Percentiles rank a stretch among this genome's conserved stretches.
phyloP scores from a whole-genome alignment of 345 rosid genomes.

The Hibiscus syriacus region DNA sequence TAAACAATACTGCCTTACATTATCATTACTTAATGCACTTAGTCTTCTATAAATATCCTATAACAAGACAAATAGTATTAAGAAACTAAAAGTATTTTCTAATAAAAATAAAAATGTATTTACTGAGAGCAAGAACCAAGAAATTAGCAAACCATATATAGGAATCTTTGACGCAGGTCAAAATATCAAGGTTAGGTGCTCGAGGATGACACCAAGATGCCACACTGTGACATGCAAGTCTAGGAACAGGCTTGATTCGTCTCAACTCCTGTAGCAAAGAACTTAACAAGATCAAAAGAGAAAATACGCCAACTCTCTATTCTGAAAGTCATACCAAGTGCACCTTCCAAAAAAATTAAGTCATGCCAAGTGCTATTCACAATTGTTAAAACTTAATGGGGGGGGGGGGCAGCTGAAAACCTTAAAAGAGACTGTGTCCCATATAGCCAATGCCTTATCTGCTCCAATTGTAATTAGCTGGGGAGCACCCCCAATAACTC shows the following conservation, averaged over 20 bases:
- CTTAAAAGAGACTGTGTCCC: constrained; percentile 99
- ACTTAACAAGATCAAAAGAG: constrained; percentile 11
- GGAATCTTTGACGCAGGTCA: constrained; percentile 96
- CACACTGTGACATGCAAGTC: constrained; percentile 91
- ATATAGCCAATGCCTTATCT: constrained; percentile 93
- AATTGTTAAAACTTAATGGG: not conserved
- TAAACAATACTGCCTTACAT: constrained; percentile 3
- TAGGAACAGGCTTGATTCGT: constrained; percentile 94
- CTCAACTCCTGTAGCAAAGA: constrained; percentile 68
- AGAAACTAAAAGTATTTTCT: not conserved
- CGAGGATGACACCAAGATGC: constrained; percentile 99
- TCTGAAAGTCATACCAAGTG: not conserved
- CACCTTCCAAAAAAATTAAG: too few species aligned
- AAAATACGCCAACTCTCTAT: constrained; percentile 6
- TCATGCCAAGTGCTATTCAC: not conserved
- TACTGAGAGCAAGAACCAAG: constrained; percentile 1
- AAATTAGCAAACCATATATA: constrained; percentile 68
- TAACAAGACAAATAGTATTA: not conserved
- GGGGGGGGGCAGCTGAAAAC: constrained; percentile 26
- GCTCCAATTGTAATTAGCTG: constrained; percentile 96
- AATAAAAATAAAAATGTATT: not conserved
- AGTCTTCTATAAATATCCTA: constrained; percentile 4
- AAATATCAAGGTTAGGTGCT: constrained; percentile 95
- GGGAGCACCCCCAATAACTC: constrained; percentile 94
- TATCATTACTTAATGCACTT: constrained; percentile 1